Conservation (phyloP, 2,329 filamentous ascomycete genomes). For the Penicillium sp. region DNA sequence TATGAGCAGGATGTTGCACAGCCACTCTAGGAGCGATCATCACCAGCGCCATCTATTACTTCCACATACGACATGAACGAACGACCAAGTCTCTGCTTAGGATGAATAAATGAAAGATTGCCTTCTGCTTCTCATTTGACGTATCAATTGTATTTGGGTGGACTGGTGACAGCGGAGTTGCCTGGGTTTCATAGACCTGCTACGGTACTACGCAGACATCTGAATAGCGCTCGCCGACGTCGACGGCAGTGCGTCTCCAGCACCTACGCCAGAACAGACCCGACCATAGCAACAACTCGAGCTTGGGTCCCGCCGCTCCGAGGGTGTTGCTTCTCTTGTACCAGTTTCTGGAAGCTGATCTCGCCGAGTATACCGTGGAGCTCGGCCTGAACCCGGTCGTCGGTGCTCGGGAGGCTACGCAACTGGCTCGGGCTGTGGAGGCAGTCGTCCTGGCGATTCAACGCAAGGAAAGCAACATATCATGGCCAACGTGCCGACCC, state of each 20-base stretch:
- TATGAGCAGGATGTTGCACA: no score
- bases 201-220: no score
- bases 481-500: conserved; percentile 37
- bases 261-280: conserved; percentile 48
- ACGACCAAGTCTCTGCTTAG: no score
- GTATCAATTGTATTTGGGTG: no score
- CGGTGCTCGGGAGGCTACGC: not conserved
- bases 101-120: no score
- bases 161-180: no score
- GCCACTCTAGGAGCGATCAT: no score
- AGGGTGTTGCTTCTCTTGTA: conserved; percentile 38
- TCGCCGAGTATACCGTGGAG: conserved; percentile 52
- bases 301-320: conserved; percentile 35
- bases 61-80: no score
- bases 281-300: conserved; percentile 48
- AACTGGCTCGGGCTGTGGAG: not conserved
- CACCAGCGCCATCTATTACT: no score
- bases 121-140: no score
- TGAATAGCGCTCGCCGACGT: no score
- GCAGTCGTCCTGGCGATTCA: not conserved
- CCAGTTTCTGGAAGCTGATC: conserved; percentile 25
- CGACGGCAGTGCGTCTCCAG: conserved; percentile 30
- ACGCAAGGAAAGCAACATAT: conserved; percentile 14
- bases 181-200: no score
- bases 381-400: conserved; percentile 18